Conservation (phyloP, 805 yeast species). For the Torulaspora microellipsoides region DNA sequence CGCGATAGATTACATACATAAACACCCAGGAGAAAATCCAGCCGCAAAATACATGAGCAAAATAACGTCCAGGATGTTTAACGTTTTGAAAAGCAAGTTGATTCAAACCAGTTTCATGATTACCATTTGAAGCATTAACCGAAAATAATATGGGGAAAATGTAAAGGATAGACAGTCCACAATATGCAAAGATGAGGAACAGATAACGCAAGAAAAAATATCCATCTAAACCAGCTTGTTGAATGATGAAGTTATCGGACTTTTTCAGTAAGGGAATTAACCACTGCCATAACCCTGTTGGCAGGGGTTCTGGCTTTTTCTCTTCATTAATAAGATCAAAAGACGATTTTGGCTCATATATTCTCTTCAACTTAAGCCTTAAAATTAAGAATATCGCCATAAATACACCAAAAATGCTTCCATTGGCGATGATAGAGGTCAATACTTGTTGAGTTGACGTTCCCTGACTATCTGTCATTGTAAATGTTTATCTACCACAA, state of each 20-base stretch:
- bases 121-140: constrained; percentile 69
- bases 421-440: constrained; percentile 65
- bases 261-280: constrained; percentile 55
- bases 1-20: constrained; percentile 74
- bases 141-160: constrained; percentile 74
- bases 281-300: constrained; percentile 70
- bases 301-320: constrained; percentile 68
- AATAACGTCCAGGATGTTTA: constrained; percentile 55
- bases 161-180: constrained; percentile 50
- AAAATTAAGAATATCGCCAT: constrained; percentile 58
- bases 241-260: constrained; percentile 69
- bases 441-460: constrained; percentile 73
- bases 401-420: constrained; percentile 60
- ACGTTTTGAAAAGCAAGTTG: constrained; percentile 76
- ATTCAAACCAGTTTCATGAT: constrained; percentile 63
- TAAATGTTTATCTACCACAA: no score
- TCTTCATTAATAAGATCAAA: constrained; percentile 54
- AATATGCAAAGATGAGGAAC: constrained; percentile 47
- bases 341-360: constrained; percentile 79
- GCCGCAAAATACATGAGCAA: constrained; percentile 78
- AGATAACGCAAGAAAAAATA: constrained; percentile 83
- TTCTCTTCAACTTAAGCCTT: constrained; percentile 64
- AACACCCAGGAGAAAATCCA: constrained; percentile 74
- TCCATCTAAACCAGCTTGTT: constrained; percentile 92
- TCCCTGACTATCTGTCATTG: constrained; percentile 11